Conservation (phyloP, 2,329 filamentous ascomycete species). For the Aureobasidium subglaciale region DNA sequence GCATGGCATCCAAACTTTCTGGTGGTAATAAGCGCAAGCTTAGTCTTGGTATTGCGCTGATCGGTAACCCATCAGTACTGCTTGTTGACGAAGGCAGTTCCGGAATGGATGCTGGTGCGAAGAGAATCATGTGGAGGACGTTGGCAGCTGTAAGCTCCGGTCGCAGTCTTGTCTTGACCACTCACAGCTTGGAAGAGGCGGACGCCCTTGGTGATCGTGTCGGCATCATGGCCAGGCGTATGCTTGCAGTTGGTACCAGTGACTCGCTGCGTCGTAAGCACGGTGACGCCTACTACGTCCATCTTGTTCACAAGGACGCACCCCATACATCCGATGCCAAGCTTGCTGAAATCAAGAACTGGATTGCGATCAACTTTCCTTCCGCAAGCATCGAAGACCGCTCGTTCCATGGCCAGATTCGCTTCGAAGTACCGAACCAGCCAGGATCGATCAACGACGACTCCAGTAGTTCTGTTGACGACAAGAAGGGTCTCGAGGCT, state of each 20-base stretch:
- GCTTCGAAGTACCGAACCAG: conserved; percentile 64
- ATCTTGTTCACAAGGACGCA: conserved; percentile 68
- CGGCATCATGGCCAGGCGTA: conserved; percentile 76
- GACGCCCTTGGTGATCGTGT: conserved; percentile 77
- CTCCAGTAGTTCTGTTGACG: conserved; percentile 12
- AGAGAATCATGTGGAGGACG: conserved; percentile 89
- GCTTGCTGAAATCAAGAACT: conserved; percentile 58
- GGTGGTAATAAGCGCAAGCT: conserved; percentile 95
- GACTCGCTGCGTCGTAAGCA: conserved; percentile 66
- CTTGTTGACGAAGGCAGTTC: conserved; percentile 84
- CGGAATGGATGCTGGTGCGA: conserved; percentile 83
- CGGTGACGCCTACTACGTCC: conserved; percentile 72
- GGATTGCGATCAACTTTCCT: conserved; percentile 57
- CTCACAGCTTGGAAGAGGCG: conserved; percentile 93
- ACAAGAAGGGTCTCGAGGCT: background rate
- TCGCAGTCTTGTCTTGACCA: conserved; percentile 79
- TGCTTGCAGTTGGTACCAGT: conserved; percentile 77
- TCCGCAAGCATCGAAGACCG: conserved; percentile 63
- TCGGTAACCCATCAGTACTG: conserved; percentile 83
- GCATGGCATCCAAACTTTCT: conserved; percentile 72
- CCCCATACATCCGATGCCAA: conserved; percentile 65
- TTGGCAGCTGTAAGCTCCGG: conserved; percentile 66
- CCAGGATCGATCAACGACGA: conserved; percentile 17
- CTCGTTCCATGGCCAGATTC: conserved; percentile 76
- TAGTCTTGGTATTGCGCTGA: conserved; percentile 79